Evolutionary conservation across 306 rosid genomes (phyloP).

Genomic region (Fragaria vesca): DNA sequence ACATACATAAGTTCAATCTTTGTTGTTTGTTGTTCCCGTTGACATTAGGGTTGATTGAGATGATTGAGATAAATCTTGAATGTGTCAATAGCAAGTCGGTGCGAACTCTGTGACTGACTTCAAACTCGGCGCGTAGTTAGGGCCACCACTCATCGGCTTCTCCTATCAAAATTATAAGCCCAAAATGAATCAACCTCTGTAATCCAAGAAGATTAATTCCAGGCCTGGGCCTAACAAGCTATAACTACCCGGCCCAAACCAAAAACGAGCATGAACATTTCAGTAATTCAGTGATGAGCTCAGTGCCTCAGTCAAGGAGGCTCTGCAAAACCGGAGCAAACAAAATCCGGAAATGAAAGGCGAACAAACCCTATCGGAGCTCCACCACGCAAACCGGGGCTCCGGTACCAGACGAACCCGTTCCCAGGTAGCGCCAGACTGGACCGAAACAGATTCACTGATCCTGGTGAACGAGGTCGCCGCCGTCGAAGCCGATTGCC

Average conservation of each 20-base stretch:
- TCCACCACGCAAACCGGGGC: not conserved
- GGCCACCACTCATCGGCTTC: no score
- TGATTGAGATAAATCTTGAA: no score
- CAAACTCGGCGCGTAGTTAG: no score
- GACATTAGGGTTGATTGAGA: no score
- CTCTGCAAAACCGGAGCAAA: not conserved
- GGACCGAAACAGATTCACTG: slow-evolving; percentile 51
- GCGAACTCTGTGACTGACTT: no score
- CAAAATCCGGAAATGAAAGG: slow-evolving; percentile 1
- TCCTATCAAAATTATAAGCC: no score
- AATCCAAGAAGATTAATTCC: no score
- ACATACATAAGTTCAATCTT: no score
- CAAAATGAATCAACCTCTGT: no score
- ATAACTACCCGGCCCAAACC: not conserved
- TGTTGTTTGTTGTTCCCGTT: no score
- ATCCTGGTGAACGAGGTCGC: slow-evolving; percentile 69
- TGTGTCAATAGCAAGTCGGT: no score
- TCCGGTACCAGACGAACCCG: slow-evolving; percentile 49
- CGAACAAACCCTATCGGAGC: slow-evolving; percentile 10
- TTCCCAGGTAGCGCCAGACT: slow-evolving; percentile 64
- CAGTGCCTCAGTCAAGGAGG: not conserved
- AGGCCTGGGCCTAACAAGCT: not conserved
- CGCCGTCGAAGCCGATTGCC: slow-evolving; percentile 78
- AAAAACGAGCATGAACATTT: not conserved
- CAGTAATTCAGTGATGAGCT: not conserved